Evolutionary conservation across 2,329 filamentous ascomycete species (phyloP).

Genomic region (Rugonectria rugulosa): DNA sequence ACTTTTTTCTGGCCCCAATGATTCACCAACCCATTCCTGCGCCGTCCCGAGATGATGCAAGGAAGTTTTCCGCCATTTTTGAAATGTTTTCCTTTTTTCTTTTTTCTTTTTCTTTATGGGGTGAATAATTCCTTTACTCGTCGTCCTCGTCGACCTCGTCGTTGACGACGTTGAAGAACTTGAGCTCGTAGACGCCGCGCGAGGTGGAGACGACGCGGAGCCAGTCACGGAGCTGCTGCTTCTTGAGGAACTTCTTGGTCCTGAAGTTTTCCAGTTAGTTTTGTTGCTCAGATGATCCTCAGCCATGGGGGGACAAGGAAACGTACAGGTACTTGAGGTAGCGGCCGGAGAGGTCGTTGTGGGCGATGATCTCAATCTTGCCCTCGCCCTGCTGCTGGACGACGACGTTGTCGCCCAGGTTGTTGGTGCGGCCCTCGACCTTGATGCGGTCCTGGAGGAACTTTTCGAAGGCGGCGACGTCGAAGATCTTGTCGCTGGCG

Average conservation of each 20-base stretch:
- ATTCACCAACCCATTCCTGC: conserved; percentile 43
- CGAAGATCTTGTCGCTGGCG: conserved; percentile 99
- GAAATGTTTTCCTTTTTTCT: too few relatives aligned
- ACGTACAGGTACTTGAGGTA: conserved; percentile 99
- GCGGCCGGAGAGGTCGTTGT: conserved; percentile 97
- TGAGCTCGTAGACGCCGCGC: conserved; percentile 98
- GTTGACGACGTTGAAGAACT: conserved; percentile 99
- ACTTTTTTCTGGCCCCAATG: conserved; percentile 41
- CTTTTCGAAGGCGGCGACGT: conserved; percentile 98
- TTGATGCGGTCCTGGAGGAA: conserved; percentile 99
- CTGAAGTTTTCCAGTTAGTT: too few relatives aligned
- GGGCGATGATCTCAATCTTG: conserved; percentile 97
- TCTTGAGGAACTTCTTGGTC: conserved; percentile 99
- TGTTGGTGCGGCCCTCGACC: conserved; percentile 97
- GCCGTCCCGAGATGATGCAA: conserved; percentile 36
- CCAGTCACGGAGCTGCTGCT: conserved; percentile 99
- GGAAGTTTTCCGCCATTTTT: too few relatives aligned
- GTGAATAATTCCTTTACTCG: conserved; percentile 78
- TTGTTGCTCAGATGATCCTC: too few relatives aligned
- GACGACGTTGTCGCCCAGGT: conserved; percentile 92
- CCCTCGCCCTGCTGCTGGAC: conserved; percentile 93
- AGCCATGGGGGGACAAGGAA: background rate
- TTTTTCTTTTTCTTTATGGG: too few relatives aligned
- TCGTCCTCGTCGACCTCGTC: conserved; percentile 98
- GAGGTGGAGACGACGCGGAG: conserved; percentile 97